A percentile compares a stretch with the other conserved stretches of the same genome.
Evolutionary conservation across 305 asterid genomes (phyloP).

Genomic region (Fraxinus platypoda): DNA sequence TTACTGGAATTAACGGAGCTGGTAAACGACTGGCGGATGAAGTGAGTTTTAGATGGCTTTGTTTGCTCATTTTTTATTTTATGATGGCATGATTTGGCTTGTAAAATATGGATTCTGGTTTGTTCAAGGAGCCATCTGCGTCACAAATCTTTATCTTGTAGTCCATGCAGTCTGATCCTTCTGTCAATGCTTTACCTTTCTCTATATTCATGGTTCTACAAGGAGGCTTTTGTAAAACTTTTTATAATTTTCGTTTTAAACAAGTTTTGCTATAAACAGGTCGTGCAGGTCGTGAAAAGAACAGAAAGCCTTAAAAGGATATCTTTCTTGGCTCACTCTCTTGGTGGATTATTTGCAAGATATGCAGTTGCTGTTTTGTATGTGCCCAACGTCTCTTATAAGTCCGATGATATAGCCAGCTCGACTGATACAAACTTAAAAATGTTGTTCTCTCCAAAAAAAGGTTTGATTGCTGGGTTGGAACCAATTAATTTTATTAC

Average conservation of each 20-base stretch:
- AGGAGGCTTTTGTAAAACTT: background rate
- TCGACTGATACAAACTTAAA: conserved; percentile 32
- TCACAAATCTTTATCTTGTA: conserved; percentile 7
- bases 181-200: background rate
- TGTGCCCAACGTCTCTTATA: conserved; percentile 30
- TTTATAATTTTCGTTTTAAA: background rate
- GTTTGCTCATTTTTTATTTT: conserved; percentile 12
- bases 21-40: conserved; percentile 96
- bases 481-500: conserved; percentile 90
- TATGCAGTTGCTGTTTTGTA: conserved; percentile 76
- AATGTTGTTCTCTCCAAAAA: conserved; percentile 30
- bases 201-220: background rate
- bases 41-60: conserved; percentile 50
- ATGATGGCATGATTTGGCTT: conserved; percentile 1
- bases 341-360: conserved; percentile 97
- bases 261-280: conserved; percentile 44
- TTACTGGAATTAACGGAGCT: conserved; percentile 87
- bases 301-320: conserved; percentile 65
- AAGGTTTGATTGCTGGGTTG: conserved; percentile 79
- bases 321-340: conserved; percentile 95
- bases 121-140: background rate
- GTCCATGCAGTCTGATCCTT: background rate
- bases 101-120: conserved; percentile 2
- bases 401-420: conserved; percentile 26
- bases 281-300: conserved; percentile 64